These are phyloP conservation scores for Tetramitus jugosus DNA, from an alignment of 208 protist genomes.

Conservation along the genomic window DNA sequence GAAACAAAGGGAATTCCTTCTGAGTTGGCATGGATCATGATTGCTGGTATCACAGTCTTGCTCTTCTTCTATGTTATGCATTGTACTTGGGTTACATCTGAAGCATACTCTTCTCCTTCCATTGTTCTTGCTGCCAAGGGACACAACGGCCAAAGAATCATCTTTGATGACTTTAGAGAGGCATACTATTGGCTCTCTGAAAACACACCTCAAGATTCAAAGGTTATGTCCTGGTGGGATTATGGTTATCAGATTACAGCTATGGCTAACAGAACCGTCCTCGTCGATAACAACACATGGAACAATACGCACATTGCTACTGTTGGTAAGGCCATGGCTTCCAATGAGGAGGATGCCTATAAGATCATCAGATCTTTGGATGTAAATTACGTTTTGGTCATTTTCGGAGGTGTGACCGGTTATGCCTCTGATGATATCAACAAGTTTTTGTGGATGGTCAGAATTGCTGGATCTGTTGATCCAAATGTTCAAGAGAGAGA, in stretches of 20 bases:
- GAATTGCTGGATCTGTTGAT: conserved; percentile 52
- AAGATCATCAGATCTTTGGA: conserved; percentile 65
- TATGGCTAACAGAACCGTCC: conserved; percentile 71
- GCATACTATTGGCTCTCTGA: conserved; percentile 76
- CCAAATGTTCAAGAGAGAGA: conserved; percentile 59
- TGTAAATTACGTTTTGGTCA: conserved; percentile 85
- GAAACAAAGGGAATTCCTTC: neutral
- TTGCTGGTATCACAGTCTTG: conserved; percentile 45
- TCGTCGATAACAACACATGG: conserved; percentile 91
- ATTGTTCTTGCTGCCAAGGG: conserved; percentile 51
- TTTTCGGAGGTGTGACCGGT: conserved; percentile 81
- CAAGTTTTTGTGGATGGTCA: conserved; percentile 91
- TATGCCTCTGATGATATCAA: conserved; percentile 87
- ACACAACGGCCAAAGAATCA: conserved; percentile 44
- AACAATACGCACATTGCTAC: conserved; percentile 85
- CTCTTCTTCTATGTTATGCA: conserved; percentile 64
- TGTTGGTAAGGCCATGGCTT: conserved; percentile 59
- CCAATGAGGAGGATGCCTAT: conserved; percentile 60
- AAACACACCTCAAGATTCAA: conserved; percentile 71
- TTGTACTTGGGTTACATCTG: conserved; percentile 66
- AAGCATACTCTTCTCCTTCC: conserved; percentile 73
- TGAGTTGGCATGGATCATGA: conserved; percentile 28
- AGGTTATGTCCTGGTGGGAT: conserved; percentile 86
- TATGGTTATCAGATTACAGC: conserved; percentile 85
- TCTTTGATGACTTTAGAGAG: conserved; percentile 89